Conservation (phyloP, 208 protist species). For the Vickermania spadyakhi region DNA sequence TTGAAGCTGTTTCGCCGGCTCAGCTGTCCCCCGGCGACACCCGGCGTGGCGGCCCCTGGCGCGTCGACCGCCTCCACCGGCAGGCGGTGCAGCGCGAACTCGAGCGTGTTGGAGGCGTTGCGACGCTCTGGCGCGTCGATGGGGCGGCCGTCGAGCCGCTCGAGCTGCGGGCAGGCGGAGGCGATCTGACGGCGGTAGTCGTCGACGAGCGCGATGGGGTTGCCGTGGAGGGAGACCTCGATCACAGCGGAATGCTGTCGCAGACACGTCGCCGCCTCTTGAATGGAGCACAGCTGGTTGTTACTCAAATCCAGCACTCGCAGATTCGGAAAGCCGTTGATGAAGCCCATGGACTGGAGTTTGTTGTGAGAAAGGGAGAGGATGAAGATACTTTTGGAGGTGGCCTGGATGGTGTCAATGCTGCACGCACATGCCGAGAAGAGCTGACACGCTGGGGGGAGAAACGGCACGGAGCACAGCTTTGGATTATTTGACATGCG, state of each 20-base stretch:
- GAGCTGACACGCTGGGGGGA: constrained; percentile 45
- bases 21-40: not conserved
- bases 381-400: constrained; percentile 20
- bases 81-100: not conserved
- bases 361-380: constrained; percentile 60
- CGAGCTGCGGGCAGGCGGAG: constrained; percentile 32
- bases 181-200: constrained; percentile 38
- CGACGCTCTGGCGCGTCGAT: constrained; percentile 28
- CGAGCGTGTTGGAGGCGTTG: not conserved
- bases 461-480: constrained; percentile 27
- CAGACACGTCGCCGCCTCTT: constrained; percentile 19
- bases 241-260: constrained; percentile 26
- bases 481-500: constrained; percentile 42
- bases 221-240: constrained; percentile 56
- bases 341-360: constrained; percentile 31
- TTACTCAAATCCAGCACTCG: constrained; percentile 53
- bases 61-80: no score
- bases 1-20: not conserved
- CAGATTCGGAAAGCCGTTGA: constrained; percentile 34
- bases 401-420: constrained; percentile 13
- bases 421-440: constrained; percentile 46
- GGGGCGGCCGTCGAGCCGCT: constrained; percentile 40
- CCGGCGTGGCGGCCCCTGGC: not conserved
- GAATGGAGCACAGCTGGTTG: constrained; percentile 46
- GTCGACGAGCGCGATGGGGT: constrained; percentile 58